Percentiles rank a stretch among this genome's conserved stretches.
Evolutionary conservation across 2,329 filamentous ascomycete species (phyloP).

Genomic region (Colletotrichum brevisporum): DNA sequence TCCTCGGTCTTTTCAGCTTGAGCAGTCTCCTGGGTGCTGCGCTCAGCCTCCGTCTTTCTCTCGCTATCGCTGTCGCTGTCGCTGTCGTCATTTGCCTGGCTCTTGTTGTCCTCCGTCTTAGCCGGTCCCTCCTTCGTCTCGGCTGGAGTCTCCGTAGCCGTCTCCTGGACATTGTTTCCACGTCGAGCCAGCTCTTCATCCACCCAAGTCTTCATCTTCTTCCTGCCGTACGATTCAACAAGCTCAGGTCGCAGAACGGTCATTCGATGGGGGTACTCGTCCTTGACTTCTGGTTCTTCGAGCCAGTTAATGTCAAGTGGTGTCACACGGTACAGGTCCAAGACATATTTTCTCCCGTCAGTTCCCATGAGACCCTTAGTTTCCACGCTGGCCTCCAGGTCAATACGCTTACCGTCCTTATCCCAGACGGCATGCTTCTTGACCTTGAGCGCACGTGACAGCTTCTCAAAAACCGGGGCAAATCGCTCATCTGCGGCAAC

Average conservation of each 20-base stretch:
- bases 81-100: conserved; percentile 45
- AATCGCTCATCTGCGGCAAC: conserved; percentile 93
- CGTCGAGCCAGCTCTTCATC: conserved; percentile 81
- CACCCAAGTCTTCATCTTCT: conserved; percentile 91
- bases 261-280: conserved; percentile 93
- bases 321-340: conserved; percentile 95
- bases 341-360: conserved; percentile 96
- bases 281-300: conserved; percentile 73
- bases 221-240: conserved; percentile 86
- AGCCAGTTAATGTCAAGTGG: conserved; percentile 93
- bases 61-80: conserved; percentile 53
- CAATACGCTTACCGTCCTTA: conserved; percentile 90
- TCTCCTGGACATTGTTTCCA: conserved; percentile 56
- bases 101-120: conserved; percentile 44
- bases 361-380: conserved; percentile 98
- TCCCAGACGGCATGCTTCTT: conserved; percentile 99
- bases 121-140: conserved; percentile 47
- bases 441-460: conserved; percentile 90
- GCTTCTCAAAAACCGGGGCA: conserved; percentile 84
- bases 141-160: conserved; percentile 48
- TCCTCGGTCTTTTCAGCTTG: conserved; percentile 46
- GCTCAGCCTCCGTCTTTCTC: conserved; percentile 54
- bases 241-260: conserved; percentile 92
- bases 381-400: conserved; percentile 95
- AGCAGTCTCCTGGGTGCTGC: conserved; percentile 41